Evolutionary conservation across 148 eudicot genomes (phyloP).

Genomic region (Rhododendron kiyosumense): DNA sequence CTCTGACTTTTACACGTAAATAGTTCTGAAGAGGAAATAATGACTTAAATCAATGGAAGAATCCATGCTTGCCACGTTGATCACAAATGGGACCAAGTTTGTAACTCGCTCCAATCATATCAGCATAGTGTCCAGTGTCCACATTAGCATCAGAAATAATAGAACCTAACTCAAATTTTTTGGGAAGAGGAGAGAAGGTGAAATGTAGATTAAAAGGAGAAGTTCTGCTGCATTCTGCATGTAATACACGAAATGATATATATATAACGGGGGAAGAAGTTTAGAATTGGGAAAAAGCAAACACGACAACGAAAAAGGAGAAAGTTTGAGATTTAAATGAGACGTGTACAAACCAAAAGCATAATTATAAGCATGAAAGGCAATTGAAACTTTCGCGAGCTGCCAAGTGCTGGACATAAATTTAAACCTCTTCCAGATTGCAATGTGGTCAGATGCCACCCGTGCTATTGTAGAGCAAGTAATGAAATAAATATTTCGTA

Average conservation of each 20-base stretch:
- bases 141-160: not conserved
- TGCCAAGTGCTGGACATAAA: not conserved
- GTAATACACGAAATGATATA: not conserved
- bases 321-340: not conserved
- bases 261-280: not conserved
- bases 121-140: not conserved
- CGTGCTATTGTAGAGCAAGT: not conserved
- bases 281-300: no score
- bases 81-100: not conserved
- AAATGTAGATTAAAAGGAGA: not conserved
- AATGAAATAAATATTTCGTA: no score
- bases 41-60: not conserved
- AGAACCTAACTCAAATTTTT: not conserved
- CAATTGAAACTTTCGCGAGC: slow-evolving; percentile 4
- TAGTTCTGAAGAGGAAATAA: not conserved
- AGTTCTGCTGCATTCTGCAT: no score
- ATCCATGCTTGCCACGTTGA: not conserved
- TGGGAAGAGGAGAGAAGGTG: not conserved
- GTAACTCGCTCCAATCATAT: not conserved
- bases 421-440: not conserved
- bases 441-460: not conserved
- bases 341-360: not conserved
- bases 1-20: not conserved
- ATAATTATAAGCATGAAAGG: not conserved
- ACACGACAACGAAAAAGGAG: not conserved